Base-by-base conservation (phyloP, 2,329 filamentous ascomycete species). In the Xylaria hypoxylon region DNA sequence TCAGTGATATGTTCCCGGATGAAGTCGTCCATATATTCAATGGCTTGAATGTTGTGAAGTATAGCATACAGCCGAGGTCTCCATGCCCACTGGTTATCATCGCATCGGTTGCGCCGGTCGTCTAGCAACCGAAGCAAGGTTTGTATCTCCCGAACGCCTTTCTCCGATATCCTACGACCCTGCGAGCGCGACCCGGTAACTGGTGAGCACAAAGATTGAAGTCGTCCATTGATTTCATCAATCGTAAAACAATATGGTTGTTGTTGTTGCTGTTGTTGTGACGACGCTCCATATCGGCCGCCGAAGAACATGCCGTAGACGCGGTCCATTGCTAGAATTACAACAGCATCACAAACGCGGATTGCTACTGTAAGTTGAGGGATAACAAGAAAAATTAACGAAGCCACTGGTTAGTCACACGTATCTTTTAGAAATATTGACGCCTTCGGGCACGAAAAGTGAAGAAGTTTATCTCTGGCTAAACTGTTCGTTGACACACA, bases 21-120 rank as follows among this genome's bases (percentile, higher is more conserved):
- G 50, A 71, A 71, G 8, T 63, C 53, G 31, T 67, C 62, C 64
- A 71, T 67, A 17, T 67, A 59, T 8, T 59, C 55, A 7, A 56
- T 45, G 22, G 44, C 64, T 19, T 40, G 44, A 28, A 71, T 68
- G 17, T 38, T 63, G 19, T 33, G 57, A 10, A 71, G 68, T n/a
- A 71, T 71, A 42, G 65, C 65, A 52, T 68, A 71, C 7, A 62
- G 58, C 33, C 65, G 61, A 19, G 70, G 70, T 38, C 57, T 56
- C 15, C 13, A 35, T 10, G 40, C 13, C 65, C 68, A 70, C 45
- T 26, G 28, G n/a, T 24, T 24, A 17, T 64, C 22, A 24, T 38
- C 65, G 33, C 26, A 19, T 44, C 69, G 62, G 2, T 62, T 28
- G 31, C 24, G 58, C 11, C 48, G 42, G 15, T 51, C 42, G 28